Base-by-base conservation (phyloP, 2,329 filamentous ascomycete genomes). In the Tothia fuscella region DNA sequence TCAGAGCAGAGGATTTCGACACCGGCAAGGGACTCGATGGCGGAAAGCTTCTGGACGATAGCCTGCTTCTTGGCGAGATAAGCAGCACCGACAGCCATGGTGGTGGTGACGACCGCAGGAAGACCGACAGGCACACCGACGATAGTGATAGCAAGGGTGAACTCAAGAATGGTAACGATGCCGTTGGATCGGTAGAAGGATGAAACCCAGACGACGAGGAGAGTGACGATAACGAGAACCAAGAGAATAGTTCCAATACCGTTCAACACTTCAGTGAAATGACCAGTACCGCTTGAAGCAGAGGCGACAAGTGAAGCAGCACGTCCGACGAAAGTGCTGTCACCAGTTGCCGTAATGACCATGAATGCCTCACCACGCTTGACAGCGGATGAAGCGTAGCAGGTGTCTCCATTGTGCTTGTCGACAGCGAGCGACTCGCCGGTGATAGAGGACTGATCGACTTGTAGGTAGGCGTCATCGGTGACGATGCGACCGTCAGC, bases 1-100 rank as follows among this genome's bases (percentile, higher is more conserved):
- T 93, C 86, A 41, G 86, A 89, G 72, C 86, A 93, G 44, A 93
- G 81, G 62, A 93, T 91, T 66, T 93, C 82, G 48, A 93, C 87
- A 70, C 86, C 86, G 58, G 86, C 86, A 49, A 93, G 74, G 20
- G 86, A 93, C 70, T 93, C 86, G 48, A 93, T 93, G 50, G 86
- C 86, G 25, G 81, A 86, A 41, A 93, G 78, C 71, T 89, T 93
- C 70, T 93, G 86, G 50, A 93, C 86, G 51, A 93, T 93, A 42
- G 86, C 87, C 69, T 88, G 78, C 73, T 89, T 88, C 72, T 87
- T 88, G 56, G 86, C 86, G 46, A 93, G 76, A 64, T 91, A 91
- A 49, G 85, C 82, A 50, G 86, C 86, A 68, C 86, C 86, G 60
- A 93, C 86, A 60, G 86, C 86, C 85, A 93, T 91, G 58, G 86